phyloP scores from a whole-genome alignment of 2,329 filamentous ascomycete genomes.

The Cadophora luteo-olivacea region DNA sequence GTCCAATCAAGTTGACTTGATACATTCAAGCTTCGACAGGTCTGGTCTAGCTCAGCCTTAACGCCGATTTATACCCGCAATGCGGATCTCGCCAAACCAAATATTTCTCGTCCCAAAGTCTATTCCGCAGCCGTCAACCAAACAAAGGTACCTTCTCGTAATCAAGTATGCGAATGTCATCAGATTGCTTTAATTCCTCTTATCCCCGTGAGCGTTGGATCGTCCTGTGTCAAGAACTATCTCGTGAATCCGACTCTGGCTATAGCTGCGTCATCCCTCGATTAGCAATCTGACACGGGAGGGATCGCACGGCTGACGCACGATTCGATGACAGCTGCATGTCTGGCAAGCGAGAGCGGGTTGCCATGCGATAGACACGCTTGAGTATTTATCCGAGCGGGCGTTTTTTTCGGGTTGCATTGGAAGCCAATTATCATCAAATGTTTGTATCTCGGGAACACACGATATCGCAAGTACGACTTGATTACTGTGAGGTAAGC shows the following conservation, averaged over 20 bases:
- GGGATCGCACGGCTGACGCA: not conserved
- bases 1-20: not conserved
- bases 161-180: not conserved
- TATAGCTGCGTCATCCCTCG: not conserved
- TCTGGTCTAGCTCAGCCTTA: conserved; percentile 1
- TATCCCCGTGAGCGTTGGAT: not conserved
- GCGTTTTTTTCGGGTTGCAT: not conserved
- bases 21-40: conserved; percentile 2
- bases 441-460: not conserved
- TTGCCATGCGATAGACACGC: not conserved
- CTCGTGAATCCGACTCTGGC: not conserved
- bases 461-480: too few species aligned
- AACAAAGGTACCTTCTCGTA: not conserved
- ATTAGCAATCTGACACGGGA: conserved; percentile 1
- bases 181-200: not conserved
- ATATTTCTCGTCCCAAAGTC: not conserved
- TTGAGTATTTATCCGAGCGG: conserved; percentile 1
- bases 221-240: not conserved
- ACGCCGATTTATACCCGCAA: conserved; percentile 12
- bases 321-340: conserved; percentile 12
- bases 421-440: not conserved
- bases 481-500: not conserved
- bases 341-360: not conserved
- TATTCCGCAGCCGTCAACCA: not conserved
- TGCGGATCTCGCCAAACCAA: not conserved